Base-by-base conservation (phyloP, 371 early-diverging fungal species). In the Coemansia sp. region DNA sequence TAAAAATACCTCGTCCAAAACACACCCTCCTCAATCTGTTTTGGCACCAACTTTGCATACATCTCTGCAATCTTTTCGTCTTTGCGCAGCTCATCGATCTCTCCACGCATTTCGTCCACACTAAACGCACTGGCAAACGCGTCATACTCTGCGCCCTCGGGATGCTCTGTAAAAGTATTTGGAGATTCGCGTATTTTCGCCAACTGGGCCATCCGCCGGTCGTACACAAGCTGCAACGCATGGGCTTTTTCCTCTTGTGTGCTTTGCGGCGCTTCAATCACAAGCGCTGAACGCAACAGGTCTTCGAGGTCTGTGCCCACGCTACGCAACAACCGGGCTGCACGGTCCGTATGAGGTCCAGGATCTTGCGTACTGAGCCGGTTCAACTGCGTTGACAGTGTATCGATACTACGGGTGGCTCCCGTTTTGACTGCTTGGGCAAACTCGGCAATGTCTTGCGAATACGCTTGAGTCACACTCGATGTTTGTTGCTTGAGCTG, bases 1-100 rank as follows among this genome's bases (percentile, higher is more conserved):
- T 67, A 80, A 31, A 68, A 79, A 45, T 80, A 80, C 58, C 80
- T 57, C 0, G 58, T 66, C 80, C 80, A 80, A 47, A 80, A 80
- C 55, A 57, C 75, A 3, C 39, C 11, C 21, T 70, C 64, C 2
- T 59, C 24, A 0, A 80, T 57, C 53, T 55, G 50, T 6, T 53
- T 52, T 1, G 76, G 71, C 24, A 79, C 80, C 54, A 80, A 57
- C 14, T 13, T 48, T 45, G 40, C 45, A 26, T 58, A 54, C 27
- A 74, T 65, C 21, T 62, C 53, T 6, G 39, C 58, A 0, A 58
- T 18, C 10, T 68, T 51, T 24, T 53, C 39, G 34, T 52, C 53
- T 13, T 27, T 39, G 27, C 52, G 37, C 37, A 37, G 37, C 37
- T 37, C 37, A 37, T 37, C 37, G 37, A 37, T 37, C 10, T 37